Percentiles rank a stretch among this genome's conserved stretches.
These are phyloP conservation scores for Handroanthus guayacan DNA, from an alignment of 257 asterid species.

Conservation along the genomic window DNA sequence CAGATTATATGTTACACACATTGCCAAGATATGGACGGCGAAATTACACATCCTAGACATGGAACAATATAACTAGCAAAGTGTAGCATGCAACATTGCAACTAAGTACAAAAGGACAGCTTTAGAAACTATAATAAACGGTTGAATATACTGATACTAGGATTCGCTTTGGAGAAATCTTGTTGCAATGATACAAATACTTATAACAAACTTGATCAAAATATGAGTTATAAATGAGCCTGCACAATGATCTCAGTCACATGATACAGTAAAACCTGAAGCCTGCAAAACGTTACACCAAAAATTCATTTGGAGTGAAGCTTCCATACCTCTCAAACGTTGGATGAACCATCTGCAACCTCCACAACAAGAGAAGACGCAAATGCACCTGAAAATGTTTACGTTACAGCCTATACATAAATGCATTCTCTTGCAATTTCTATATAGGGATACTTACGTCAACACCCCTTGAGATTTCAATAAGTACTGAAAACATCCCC, in stretches of 20 bases:
- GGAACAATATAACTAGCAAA: too few relatives aligned
- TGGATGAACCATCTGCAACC: slow-evolving; percentile 92
- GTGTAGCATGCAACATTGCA: too few relatives aligned
- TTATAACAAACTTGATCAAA: slow-evolving; percentile 9
- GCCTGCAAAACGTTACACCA: background rate
- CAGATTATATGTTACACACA: too few relatives aligned
- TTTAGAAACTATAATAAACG: too few relatives aligned
- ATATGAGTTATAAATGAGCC: background rate
- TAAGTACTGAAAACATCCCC: too few relatives aligned
- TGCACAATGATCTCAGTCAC: background rate
- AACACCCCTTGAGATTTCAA: too few relatives aligned
- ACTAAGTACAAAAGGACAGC: too few relatives aligned
- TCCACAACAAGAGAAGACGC: slow-evolving; percentile 68
- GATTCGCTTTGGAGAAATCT: background rate
- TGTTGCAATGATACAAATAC: background rate
- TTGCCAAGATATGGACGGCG: too few relatives aligned
- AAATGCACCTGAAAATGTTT: slow-evolving; percentile 57
- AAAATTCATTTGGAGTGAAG: slow-evolving; percentile 58
- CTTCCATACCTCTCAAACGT: slow-evolving; percentile 95
- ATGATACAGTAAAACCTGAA: background rate
- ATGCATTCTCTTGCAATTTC: background rate
- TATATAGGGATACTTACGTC: too few relatives aligned
- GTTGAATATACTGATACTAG: too few relatives aligned
- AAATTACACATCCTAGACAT: too few relatives aligned
- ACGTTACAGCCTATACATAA: slow-evolving; percentile 3